Conservation (phyloP, 2,329 filamentous ascomycete species). For the Atkinsonella texensis region DNA sequence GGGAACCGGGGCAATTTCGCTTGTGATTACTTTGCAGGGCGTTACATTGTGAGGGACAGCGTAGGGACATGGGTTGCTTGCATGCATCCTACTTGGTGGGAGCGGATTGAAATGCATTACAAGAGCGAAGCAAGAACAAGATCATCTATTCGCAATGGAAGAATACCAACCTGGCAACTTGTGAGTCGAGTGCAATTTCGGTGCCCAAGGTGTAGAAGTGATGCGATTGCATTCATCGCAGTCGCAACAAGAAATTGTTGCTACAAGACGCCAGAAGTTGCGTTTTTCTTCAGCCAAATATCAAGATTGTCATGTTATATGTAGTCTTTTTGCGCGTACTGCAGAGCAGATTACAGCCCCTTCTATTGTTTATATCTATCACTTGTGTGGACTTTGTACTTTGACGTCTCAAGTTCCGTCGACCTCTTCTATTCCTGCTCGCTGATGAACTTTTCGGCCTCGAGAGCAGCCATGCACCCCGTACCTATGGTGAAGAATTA, state of each 20-base stretch:
- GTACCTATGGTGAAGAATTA: conserved; percentile 45
- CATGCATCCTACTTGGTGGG: neutral
- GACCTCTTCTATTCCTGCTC: conserved; percentile 46
- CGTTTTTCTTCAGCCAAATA: no score
- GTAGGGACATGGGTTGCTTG: neutral
- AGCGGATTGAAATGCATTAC: neutral
- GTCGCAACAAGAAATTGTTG: no score
- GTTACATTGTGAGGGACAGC: conserved; percentile 3
- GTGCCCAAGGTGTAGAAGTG: no score
- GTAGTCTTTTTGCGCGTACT: neutral
- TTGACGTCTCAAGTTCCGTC: no score
- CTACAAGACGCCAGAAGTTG: no score
- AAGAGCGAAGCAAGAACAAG: neutral
- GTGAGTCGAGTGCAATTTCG: no score
- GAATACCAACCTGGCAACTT: no score
- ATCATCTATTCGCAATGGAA: no score
- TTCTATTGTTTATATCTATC: neutral
- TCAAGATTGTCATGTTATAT: neutral
- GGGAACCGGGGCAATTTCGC: neutral
- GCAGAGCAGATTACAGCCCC: neutral
- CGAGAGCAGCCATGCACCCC: conserved; percentile 88
- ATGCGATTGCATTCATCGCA: no score
- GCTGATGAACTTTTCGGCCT: conserved; percentile 85
- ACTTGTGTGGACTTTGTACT: no score
- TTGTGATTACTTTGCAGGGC: neutral